Conservation (phyloP, 495 filamentous ascomycete species). For the Apodospora peruviana region DNA sequence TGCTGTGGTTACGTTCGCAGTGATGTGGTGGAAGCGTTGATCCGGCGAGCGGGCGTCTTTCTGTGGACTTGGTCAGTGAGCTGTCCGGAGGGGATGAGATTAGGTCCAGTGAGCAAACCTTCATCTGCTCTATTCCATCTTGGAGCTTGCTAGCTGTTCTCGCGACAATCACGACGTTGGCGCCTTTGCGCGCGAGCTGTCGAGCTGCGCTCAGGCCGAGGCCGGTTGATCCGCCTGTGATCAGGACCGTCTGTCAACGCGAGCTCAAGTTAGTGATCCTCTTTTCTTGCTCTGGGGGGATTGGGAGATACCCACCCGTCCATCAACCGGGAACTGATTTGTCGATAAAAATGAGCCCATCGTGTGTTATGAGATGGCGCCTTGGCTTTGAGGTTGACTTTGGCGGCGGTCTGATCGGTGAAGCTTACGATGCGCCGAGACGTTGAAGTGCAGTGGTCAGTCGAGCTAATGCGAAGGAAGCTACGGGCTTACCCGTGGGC, state of each 20-base stretch:
- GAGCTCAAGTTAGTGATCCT: background rate
- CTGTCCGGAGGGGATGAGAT: background rate
- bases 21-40: constrained; percentile 70
- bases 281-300: background rate
- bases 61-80: background rate
- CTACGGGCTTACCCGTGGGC: no score
- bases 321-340: constrained; percentile 67
- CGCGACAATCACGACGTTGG: constrained; percentile 71
- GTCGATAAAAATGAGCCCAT: constrained; percentile 11
- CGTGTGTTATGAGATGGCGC: background rate
- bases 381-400: background rate
- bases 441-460: no score
- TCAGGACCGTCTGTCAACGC: constrained; percentile 58
- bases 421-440: no score
- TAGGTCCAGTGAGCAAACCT: constrained; percentile 38
- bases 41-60: constrained; percentile 40
- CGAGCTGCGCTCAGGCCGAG: constrained; percentile 67
- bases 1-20: constrained; percentile 64
- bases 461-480: no score
- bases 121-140: constrained; percentile 54
- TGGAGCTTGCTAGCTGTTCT: constrained; percentile 61
- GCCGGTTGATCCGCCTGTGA: constrained; percentile 81
- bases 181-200: constrained; percentile 68
- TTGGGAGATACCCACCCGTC: constrained; percentile 49
- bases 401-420: no score